These are phyloP conservation scores for Endocarpon pusillum DNA, from an alignment of 495 filamentous ascomycete species.

Conservation along the genomic window DNA sequence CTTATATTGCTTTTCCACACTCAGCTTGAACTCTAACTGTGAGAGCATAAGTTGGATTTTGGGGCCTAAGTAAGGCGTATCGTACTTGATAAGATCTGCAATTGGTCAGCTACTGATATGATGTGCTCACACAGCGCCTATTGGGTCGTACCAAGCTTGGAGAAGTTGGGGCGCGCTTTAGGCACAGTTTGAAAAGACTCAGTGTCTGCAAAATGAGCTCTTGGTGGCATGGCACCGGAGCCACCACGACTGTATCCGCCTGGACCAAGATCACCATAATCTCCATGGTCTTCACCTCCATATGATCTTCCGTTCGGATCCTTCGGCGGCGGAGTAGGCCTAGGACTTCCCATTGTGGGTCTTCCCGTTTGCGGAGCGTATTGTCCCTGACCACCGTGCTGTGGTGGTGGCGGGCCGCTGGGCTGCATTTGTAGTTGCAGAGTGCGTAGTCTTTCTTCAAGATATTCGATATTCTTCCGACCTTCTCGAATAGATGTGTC, in stretches of 20 bases:
- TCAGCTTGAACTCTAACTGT: constrained; percentile 96
- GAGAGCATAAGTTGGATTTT: constrained; percentile 98
- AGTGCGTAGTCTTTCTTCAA: constrained; percentile 79
- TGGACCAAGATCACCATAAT: constrained; percentile 35
- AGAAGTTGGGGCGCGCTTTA: constrained; percentile 73
- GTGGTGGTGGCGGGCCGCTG: constrained; percentile 23
- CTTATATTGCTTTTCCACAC: constrained; percentile 98
- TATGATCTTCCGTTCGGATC: constrained; percentile 37
- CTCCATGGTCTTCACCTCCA: constrained; percentile 24
- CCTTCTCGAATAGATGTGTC: constrained; percentile 89
- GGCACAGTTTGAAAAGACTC: constrained; percentile 51
- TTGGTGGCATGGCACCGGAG: constrained; percentile 61
- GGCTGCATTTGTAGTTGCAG: constrained; percentile 57
- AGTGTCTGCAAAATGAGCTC: constrained; percentile 62
- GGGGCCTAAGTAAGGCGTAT: constrained; percentile 86
- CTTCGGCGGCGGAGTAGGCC: constrained; percentile 59
- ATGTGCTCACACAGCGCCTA: background rate
- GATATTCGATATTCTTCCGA: constrained; percentile 78
- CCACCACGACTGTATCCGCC: constrained; percentile 40
- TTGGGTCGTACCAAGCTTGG: constrained; percentile 66
- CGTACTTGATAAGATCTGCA: constrained; percentile 94
- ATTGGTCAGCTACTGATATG: constrained; percentile 1
- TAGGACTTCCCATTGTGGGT: too few species aligned
- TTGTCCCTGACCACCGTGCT: constrained; percentile 21
- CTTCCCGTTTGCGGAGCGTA: constrained; percentile 16